Percentiles rank a stretch among this genome's conserved stretches.
These are phyloP conservation scores for Gloeostereum incarnatum DNA, from an alignment of 768 basidiomycete species.

Conservation along the genomic window DNA sequence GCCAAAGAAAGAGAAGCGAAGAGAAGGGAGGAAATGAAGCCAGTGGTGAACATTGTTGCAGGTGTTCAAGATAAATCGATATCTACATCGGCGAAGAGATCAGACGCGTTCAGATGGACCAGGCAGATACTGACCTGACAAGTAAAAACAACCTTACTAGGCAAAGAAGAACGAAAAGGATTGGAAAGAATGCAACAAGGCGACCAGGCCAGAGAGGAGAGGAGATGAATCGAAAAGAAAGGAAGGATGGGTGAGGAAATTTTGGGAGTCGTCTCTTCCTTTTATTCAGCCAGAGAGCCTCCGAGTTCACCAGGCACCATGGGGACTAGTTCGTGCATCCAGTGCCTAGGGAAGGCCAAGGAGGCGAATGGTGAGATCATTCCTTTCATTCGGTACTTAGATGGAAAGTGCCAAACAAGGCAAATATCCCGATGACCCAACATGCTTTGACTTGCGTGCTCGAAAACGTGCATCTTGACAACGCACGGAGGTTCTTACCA, in stretches of 20 bases:
- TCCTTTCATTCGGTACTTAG: background rate
- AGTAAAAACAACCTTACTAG: no score
- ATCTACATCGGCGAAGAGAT: no score
- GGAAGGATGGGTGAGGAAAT: background rate
- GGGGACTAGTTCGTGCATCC: no score
- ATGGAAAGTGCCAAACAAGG: background rate
- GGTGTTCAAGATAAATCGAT: background rate
- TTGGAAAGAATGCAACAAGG: constrained; percentile 6
- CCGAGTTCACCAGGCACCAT: background rate
- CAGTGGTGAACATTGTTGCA: background rate
- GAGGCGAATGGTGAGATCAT: background rate
- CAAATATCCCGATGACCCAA: background rate
- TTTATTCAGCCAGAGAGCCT: background rate
- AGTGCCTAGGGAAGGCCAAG: background rate
- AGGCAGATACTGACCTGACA: no score
- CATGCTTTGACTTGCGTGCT: no score
- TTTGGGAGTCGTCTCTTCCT: background rate
- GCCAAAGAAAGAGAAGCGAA: background rate
- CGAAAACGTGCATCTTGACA: no score
- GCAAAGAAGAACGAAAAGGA: no score
- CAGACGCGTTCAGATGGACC: no score
- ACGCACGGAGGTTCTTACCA: no score
- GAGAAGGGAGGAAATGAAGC: background rate
- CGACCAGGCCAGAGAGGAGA: constrained; percentile 6
- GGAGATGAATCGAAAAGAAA: background rate